Evolutionary conservation across 805 yeast genomes (phyloP), one percentile per base, ranked within the genome.

Genomic region (Torulaspora franciscae): DNA sequence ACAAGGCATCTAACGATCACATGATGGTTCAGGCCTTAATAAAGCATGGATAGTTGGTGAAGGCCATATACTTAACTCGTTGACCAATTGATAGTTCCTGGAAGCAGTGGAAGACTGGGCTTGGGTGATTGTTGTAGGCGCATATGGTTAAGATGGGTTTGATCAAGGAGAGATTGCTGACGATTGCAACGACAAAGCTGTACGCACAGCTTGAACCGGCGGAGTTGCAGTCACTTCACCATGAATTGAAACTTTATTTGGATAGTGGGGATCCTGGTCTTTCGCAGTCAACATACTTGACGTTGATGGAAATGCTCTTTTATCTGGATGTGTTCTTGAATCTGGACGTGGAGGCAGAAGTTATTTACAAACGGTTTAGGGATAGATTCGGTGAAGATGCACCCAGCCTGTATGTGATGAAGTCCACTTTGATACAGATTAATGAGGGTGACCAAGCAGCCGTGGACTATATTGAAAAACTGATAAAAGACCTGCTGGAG

Each of bases 261-360:
- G 41, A 52, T 2, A 26, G 45, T 6, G 51, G 56, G 6, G 65
- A 59, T 17, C 45, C 57, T 8, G 40, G 54, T 1, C 34, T 68
- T 5, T 47, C 62, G 2, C 65, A 69, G 7, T 56, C 63, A 2
- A 72, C 78, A n/a, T 64, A 74, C 41, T 81, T 75, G 59, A 71
- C 76, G 6, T 62, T 90, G 25, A 69, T 81, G 51, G 95, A 87
- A 61, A 73, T 87, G 56, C 80, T 84, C 41, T 86, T 87, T 62
- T 79, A 77, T 56, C 69, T 89, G 13, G 68, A 81, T 4, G 63
- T 90, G 29, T 62, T 74, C 44, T 68, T 83, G n/a, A 71, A 77
- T 40, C 74, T 79, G 46, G 95, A 87, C 58, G 65, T 71, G 2
- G 88, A 81, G 50, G 96, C 96, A 8, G 77, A 82, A 53, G 65